Percentiles rank a stretch among this genome's conserved stretches.
phyloP scores from a whole-genome alignment of 176 grass and related monocot species.

The Oryza punctata region DNA sequence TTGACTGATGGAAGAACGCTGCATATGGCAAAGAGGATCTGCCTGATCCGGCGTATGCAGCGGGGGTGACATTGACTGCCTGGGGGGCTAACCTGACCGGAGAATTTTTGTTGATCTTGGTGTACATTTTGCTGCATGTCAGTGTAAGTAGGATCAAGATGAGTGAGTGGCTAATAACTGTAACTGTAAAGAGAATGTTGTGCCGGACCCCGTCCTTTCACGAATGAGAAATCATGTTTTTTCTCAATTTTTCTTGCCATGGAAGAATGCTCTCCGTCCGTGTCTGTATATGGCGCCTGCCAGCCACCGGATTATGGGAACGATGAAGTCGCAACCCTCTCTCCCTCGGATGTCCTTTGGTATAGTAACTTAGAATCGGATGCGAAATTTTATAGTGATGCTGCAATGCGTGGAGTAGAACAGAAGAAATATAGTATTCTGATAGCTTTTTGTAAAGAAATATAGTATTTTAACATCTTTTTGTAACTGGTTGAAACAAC shows the following conservation, averaged over 20 bases:
- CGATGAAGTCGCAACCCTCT: too few relatives aligned
- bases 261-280: not conserved
- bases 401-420: too few relatives aligned
- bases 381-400: too few relatives aligned
- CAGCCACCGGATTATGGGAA: too few relatives aligned
- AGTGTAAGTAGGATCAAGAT: conserved; percentile 45
- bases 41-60: conserved; percentile 43
- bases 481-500: too few relatives aligned
- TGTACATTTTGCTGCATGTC: conserved; percentile 51
- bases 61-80: conserved; percentile 27
- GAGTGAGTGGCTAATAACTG: conserved; percentile 37
- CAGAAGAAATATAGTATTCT: too few relatives aligned
- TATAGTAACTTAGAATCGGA: too few relatives aligned
- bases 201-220: not conserved
- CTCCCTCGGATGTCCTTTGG: too few relatives aligned
- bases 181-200: conserved; percentile 46
- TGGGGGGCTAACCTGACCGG: conserved; percentile 43
- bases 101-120: conserved; percentile 22
- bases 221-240: conserved; percentile 23
- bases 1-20: conserved; percentile 2
- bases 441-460: too few relatives aligned
- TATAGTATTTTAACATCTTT: too few relatives aligned
- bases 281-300: too few relatives aligned
- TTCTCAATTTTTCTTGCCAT: not conserved
- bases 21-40: conserved; percentile 10